phyloP scores from a whole-genome alignment of 2,329 filamentous ascomycete species.

The Westerdykella aurantiaca region DNA sequence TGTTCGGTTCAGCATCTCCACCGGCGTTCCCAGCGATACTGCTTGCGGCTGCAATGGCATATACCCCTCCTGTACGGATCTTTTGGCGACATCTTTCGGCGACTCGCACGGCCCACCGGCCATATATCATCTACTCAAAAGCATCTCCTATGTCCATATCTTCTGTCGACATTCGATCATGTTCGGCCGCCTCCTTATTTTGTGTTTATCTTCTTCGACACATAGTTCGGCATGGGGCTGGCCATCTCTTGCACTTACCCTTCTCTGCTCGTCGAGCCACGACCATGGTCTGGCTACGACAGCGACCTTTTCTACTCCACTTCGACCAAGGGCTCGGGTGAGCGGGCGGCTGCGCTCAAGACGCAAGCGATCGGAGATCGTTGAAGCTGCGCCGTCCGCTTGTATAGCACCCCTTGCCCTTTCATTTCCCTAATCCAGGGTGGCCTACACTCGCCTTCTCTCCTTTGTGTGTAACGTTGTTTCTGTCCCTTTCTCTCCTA shows the following conservation, averaged over 20 bases:
- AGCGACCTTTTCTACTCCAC: background rate
- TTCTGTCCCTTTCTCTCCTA: constrained; percentile 1
- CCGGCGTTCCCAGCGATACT: constrained; percentile 31
- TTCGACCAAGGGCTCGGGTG: background rate
- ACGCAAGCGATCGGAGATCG: too few species aligned
- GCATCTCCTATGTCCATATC: constrained; percentile 31
- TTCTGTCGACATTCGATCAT: constrained; percentile 12
- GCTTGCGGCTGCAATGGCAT: constrained; percentile 15
- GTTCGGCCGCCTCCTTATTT: constrained; percentile 10
- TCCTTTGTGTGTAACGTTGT: background rate
- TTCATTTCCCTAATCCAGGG: background rate
- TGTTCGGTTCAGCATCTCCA: constrained; percentile 25
- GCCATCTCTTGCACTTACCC: constrained; percentile 6
- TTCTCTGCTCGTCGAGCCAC: background rate
- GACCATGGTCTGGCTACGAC: background rate
- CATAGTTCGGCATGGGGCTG: constrained; percentile 9
- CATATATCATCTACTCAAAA: constrained; percentile 19
- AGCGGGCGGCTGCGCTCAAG: background rate
- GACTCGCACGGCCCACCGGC: constrained; percentile 10
- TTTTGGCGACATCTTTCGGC: background rate
- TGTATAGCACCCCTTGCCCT: background rate
- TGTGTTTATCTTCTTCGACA: constrained; percentile 11
- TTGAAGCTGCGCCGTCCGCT: too few species aligned
- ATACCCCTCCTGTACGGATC: constrained; percentile 16
- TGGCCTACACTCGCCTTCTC: background rate